Evolutionary conservation across 306 rosid genomes (phyloP), one percentile per base, ranked within the genome.

Genomic region (Luffa aegyptiaca): DNA sequence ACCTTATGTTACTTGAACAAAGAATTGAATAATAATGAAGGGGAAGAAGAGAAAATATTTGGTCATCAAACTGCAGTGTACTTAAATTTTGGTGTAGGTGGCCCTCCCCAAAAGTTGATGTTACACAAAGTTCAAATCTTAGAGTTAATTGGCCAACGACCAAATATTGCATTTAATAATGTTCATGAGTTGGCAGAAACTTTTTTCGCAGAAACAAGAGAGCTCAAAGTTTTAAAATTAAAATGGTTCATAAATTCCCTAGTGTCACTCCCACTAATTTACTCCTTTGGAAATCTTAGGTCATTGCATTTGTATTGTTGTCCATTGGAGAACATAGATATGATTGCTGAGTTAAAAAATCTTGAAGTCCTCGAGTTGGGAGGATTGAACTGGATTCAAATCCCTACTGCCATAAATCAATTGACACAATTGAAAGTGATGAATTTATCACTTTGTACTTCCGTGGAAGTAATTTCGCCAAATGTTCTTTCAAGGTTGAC

Each of bases 331-430:
- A 46, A 79, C 17, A 73, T 83, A 6, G 16, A 74, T 31, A 33
- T 74, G 33, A 69, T 83, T 53, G 83, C 77, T 16, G 71, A 83
- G 37, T 59, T 83, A 64, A 35, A 59, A 16, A 83, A 18, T 16
- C 51, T 79, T 4, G 70, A 74, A 63, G n/a, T 75, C n/a, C 83
- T 83, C 1, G 65, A 77, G 58, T 20, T 79, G 1, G 0, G 17
- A 31, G 0, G 0, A 0, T 79, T 83, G 2, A 0, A 13, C 39
- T 2, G 79, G 6, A 8, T n/a, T 21, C 4, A 52, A 3, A 36
- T 83, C 39, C 78, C 83, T 1, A 64, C 3, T 14, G 76, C 45
- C 5, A 55, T 83, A 14, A 68, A 72, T 2, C 8, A 64, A 5
- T 53, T 83, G 41, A 83, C 80, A 6, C 14, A 5, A 0, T 13